These are phyloP conservation scores for Plasmodium knowlesi DNA, from an alignment of 169 alveolate species.

Conservation along the genomic window DNA sequence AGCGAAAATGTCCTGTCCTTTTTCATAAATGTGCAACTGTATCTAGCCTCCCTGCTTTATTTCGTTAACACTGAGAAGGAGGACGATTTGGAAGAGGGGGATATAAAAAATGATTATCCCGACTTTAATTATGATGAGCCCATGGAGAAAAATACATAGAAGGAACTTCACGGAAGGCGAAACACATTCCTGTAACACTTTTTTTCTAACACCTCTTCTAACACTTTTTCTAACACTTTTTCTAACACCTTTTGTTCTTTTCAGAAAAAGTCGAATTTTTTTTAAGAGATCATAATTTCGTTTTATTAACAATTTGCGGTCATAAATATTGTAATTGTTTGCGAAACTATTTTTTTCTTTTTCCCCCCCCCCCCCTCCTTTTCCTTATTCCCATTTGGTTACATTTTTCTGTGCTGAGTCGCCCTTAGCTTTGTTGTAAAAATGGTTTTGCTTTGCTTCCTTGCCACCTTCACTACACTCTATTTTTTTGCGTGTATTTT, in stretches of 20 bases:
- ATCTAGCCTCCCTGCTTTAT: slow-evolving; percentile 71
- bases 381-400: not conserved
- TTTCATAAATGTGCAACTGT: slow-evolving; percentile 65
- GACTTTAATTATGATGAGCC: slow-evolving; percentile 3
- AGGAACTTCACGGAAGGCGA: not conserved
- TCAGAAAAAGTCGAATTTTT: not conserved
- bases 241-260: not conserved
- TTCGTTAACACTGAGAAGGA: slow-evolving; percentile 39
- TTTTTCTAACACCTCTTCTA: no score
- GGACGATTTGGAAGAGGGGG: slow-evolving; percentile 31
- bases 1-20: slow-evolving; percentile 53
- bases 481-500: not conserved
- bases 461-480: not conserved
- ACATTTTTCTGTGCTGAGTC: not conserved
- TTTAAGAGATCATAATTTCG: not conserved
- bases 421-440: not conserved
- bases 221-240: no score
- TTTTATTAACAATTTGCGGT: not conserved
- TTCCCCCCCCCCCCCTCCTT: not conserved
- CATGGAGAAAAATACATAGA: not conserved
- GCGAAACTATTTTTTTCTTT: not conserved
- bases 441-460: not conserved
- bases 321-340: not conserved
- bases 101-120: slow-evolving; percentile 18
- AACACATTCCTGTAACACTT: not conserved